Conservation (phyloP, 1,284 basidiomycete species). For the Irpex lacteus region DNA sequence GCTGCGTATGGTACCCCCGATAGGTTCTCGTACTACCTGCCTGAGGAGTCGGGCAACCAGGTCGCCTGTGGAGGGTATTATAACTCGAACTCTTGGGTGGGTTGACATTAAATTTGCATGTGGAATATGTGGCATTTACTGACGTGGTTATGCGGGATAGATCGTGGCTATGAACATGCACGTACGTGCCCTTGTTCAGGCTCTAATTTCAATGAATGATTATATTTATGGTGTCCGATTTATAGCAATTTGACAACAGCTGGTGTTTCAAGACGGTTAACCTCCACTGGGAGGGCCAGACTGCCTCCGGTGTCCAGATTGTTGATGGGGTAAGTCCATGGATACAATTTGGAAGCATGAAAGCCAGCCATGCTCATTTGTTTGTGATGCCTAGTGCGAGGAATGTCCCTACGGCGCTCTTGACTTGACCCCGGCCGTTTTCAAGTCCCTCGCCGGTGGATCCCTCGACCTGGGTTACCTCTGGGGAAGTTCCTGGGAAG, state of each 20-base stretch:
- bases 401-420: background rate
- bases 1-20: background rate
- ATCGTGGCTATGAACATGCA: conserved; percentile 1
- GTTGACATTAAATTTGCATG: background rate
- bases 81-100: background rate
- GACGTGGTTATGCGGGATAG: background rate
- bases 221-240: background rate
- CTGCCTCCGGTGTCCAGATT: background rate
- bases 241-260: background rate
- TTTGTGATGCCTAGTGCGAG: background rate
- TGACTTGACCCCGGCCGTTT: background rate
- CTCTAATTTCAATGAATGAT: background rate
- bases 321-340: background rate
- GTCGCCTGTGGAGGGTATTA: conserved; percentile 1
- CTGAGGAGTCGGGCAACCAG: background rate
- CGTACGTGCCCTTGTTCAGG: background rate
- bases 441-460: background rate
- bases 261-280: background rate
- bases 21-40: background rate
- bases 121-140: background rate
- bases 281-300: background rate
- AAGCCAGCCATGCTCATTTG: background rate
- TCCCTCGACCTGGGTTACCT: background rate
- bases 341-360: background rate
- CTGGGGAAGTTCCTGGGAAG: background rate